phyloP scores from a whole-genome alignment of 495 filamentous ascomycete species.

The Penicillium alfredii region DNA sequence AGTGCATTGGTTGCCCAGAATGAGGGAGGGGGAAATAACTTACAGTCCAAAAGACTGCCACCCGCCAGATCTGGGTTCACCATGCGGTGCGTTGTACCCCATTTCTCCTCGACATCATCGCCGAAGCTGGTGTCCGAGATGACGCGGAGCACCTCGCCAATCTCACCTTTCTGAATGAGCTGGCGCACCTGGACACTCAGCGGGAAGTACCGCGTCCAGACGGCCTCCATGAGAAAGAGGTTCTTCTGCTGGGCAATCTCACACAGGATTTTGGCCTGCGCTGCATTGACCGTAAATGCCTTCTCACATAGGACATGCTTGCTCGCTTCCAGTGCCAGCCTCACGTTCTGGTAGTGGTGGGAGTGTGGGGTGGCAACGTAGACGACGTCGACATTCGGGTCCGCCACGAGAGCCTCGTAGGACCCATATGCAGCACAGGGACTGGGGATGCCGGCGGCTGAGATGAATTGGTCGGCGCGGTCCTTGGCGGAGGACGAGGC shows the following conservation, averaged over 20 bases:
- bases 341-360: slow-evolving; percentile 89
- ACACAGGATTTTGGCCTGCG: slow-evolving; percentile 68
- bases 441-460: slow-evolving; percentile 55
- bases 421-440: slow-evolving; percentile 71
- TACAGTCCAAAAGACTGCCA: slow-evolving; percentile 71
- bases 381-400: slow-evolving; percentile 77
- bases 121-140: slow-evolving; percentile 62
- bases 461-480: slow-evolving; percentile 67
- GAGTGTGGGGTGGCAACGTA: slow-evolving; percentile 94
- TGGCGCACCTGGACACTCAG: slow-evolving; percentile 69
- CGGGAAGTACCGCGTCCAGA: slow-evolving; percentile 93
- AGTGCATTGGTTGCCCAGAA: too few species aligned
- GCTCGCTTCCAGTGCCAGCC: slow-evolving; percentile 72
- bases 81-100: slow-evolving; percentile 65
- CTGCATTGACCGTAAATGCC: slow-evolving; percentile 82
- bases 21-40: slow-evolving; percentile 17
- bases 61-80: slow-evolving; percentile 82
- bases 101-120: slow-evolving; percentile 46
- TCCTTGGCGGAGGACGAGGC: slow-evolving; percentile 70
- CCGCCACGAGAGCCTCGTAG: slow-evolving; percentile 71
- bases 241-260: slow-evolving; percentile 70
- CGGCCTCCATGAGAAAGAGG: slow-evolving; percentile 94
- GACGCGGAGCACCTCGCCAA: slow-evolving; percentile 74
- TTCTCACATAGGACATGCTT: slow-evolving; percentile 94
- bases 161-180: slow-evolving; percentile 58